A percentile compares a stretch with the other conserved stretches of the same genome.
Conservation (phyloP, 225 moss, liverwort and hornwort species). For the Pseudisothecium myosuroides region DNA sequence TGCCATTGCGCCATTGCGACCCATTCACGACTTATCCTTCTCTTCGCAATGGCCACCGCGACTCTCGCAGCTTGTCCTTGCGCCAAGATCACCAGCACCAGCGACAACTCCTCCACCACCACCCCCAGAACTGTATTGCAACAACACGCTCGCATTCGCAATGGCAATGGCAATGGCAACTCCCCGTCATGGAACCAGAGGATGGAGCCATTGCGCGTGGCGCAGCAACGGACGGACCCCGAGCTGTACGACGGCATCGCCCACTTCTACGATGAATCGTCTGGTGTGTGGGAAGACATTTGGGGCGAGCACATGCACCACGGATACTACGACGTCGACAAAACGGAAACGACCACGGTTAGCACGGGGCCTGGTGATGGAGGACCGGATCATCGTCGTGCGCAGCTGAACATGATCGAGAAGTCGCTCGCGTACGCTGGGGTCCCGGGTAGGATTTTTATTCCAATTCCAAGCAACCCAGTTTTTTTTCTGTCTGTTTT, state of each 20-base stretch:
- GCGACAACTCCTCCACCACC: neutral
- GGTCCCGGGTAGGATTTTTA: constrained; percentile 64
- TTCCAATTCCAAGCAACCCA: neutral
- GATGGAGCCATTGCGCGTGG: neutral
- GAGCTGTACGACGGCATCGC: constrained; percentile 97
- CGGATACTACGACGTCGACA: constrained; percentile 50
- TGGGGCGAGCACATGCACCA: constrained; percentile 99
- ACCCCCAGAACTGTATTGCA: neutral
- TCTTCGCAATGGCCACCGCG: neutral
- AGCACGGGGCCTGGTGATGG: neutral
- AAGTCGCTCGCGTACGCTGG: constrained; percentile 71
- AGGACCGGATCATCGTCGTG: constrained; percentile 34
- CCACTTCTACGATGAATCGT: constrained; percentile 83
- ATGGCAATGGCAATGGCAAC: no score
- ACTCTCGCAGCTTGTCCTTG: neutral
- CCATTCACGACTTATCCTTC: neutral
- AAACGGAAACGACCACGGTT: neutral
- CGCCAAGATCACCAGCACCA: neutral
- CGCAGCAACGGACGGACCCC: constrained; percentile 44
- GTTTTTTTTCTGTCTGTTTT: neutral
- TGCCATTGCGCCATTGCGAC: neutral
- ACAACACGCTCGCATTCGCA: neutral
- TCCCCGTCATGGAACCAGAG: neutral
- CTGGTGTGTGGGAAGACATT: constrained; percentile 85
- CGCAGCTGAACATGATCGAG: constrained; percentile 93